Evolutionary conservation across 768 basidiomycete genomes (phyloP), one percentile per base, ranked within the genome.

Genomic region (Strobilomyces echinocephalus): DNA sequence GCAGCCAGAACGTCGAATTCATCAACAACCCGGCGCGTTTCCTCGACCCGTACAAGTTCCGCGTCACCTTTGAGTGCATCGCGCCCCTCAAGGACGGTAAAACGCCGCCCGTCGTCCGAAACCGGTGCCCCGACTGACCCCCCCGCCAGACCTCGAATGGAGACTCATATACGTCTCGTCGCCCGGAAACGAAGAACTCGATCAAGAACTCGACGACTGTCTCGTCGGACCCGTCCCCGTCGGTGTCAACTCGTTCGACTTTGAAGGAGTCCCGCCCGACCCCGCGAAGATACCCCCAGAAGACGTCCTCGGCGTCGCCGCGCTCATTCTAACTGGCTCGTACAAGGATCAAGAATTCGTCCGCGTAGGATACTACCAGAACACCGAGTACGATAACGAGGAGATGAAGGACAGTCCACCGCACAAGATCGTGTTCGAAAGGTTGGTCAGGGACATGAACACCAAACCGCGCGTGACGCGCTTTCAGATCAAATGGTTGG

Each of bases 331-430:
- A 48, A 98, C 95, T 0, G 97, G 93, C 8, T 91, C 90, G 11
- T 99, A 98, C 72, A 84, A 85, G 36, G 95, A 97, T 48, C 95
- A 97, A 64, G 97, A 98, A 69, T 99, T 99, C 65, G 95, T 99
- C n/a, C 85, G 95, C 43, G 95, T 99, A 26, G 97, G 97, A 8
- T 98, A 99, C 69, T 99, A 99, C 70, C 97, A 98, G 72, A 95
- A 98, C 66, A 97, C 95, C 24, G 95, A 98, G 70, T 98, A 97
- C 66, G 95, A 97, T 69, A 91, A 89, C 62, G 90, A 93, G 49
- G 92, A 91, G 71, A 85, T 95, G 84, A 88, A 84, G 68, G 80
- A 84, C 64, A 79, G 72, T 14, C 87, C 85, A 15, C 87, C 90
- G 8, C 76, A 79, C 52, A 60, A 63, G 35, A 89, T 92, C 48